These are phyloP conservation scores for Fusarium brevicatenulatum DNA, from an alignment of 2,329 filamentous ascomycete species.

Conservation along the genomic window DNA sequence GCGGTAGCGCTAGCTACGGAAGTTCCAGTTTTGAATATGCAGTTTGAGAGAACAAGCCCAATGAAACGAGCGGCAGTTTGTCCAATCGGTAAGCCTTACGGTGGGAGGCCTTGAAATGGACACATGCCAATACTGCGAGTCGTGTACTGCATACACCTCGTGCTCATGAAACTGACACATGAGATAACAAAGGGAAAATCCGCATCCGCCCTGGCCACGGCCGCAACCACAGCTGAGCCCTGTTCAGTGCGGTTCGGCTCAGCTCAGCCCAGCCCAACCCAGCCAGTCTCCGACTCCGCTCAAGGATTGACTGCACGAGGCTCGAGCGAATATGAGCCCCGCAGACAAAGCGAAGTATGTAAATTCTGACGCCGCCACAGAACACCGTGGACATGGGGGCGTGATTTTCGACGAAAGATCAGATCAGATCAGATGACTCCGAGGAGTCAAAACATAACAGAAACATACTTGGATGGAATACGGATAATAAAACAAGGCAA, in stretches of 20 bases:
- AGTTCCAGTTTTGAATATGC: constrained; percentile 25
- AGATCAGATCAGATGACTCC: neutral
- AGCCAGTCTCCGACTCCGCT: neutral
- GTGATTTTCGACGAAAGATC: constrained; percentile 1
- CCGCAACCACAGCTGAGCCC: neutral
- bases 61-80: constrained; percentile 8
- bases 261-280: neutral
- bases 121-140: constrained; percentile 21
- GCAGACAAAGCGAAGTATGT: constrained; percentile 5
- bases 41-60: neutral
- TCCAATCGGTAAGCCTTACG: constrained; percentile 18
- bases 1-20: neutral
- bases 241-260: neutral
- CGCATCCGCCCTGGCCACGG: neutral
- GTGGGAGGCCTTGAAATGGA: constrained; percentile 10
- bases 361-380: constrained; percentile 28
- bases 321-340: constrained; percentile 14
- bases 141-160: constrained; percentile 10
- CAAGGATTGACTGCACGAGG: neutral
- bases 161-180: constrained; percentile 18
- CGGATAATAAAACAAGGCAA: neutral
- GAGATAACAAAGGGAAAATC: constrained; percentile 15
- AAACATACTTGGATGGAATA: neutral
- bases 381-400: constrained; percentile 8
- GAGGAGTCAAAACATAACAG: neutral